A percentile compares a stretch with the other conserved stretches of the same genome.
Evolutionary conservation across 495 filamentous ascomycete genomes (phyloP).

Genomic region (Haplographium delicatum): DNA sequence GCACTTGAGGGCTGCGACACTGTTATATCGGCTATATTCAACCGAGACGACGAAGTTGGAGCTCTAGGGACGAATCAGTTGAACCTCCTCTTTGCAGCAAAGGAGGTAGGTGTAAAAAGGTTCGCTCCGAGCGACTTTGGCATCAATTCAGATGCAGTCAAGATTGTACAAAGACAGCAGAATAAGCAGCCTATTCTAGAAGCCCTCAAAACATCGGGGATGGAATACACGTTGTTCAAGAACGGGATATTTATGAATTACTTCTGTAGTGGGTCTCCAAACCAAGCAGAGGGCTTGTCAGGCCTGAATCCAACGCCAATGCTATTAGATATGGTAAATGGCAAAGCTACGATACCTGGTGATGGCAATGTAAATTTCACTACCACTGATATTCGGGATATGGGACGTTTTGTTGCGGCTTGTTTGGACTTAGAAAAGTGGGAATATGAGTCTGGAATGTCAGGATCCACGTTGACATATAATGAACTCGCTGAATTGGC

Average conservation of each 20-base stretch:
- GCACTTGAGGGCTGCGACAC: neutral
- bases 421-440: neutral
- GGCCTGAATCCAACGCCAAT: neutral
- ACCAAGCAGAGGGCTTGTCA: slow-evolving; percentile 1
- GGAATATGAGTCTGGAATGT: neutral
- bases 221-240: slow-evolving; percentile 6
- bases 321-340: neutral
- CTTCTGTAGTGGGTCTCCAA: neutral
- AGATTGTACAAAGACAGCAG: too few relatives aligned
- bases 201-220: slow-evolving; percentile 5
- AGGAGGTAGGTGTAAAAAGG: neutral
- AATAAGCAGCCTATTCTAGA: too few relatives aligned
- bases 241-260: slow-evolving; percentile 2
- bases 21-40: neutral
- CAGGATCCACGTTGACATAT: neutral
- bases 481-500: neutral
- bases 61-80: neutral
- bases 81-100: neutral
- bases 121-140: neutral
- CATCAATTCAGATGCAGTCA: neutral
- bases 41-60: neutral
- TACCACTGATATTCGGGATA: neutral
- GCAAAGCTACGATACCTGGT: neutral
- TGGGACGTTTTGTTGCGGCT: slow-evolving; percentile 1
- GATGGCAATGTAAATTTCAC: neutral